A percentile compares a stretch with the other conserved stretches of the same genome.
phyloP scores from a whole-genome alignment of 1,139 yeast species.

The Suhomyces atakaporum region DNA sequence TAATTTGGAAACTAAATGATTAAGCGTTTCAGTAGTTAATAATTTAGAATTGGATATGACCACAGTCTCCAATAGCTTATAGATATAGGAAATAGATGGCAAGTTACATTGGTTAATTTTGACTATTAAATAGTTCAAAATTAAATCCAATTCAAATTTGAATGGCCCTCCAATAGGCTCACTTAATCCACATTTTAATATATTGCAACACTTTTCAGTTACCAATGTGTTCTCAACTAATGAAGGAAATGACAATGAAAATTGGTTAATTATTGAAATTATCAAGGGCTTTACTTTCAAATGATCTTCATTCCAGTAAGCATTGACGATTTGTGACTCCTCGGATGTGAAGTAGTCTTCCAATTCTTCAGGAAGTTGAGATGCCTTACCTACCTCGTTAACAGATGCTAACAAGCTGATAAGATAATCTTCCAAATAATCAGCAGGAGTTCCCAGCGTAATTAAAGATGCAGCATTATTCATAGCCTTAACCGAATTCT shows the following conservation, averaged over 20 bases:
- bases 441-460: slow-evolving; percentile 13
- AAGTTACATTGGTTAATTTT: slow-evolving; percentile 35
- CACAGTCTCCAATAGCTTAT: slow-evolving; percentile 44
- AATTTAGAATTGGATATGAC: slow-evolving; percentile 35
- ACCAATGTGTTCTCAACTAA: slow-evolving; percentile 41
- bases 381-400: slow-evolving; percentile 67
- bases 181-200: slow-evolving; percentile 57
- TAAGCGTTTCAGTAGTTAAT: slow-evolving; percentile 32
- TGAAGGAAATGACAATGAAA: slow-evolving; percentile 40
- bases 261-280: slow-evolving; percentile 41
- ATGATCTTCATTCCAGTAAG: slow-evolving; percentile 45
- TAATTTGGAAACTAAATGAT: slow-evolving; percentile 27
- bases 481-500: slow-evolving; percentile 19
- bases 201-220: slow-evolving; percentile 57
- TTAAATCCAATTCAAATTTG: slow-evolving; percentile 47
- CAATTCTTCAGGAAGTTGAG: slow-evolving; percentile 58
- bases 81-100: slow-evolving; percentile 41
- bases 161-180: slow-evolving; percentile 61
- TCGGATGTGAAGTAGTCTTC: slow-evolving; percentile 40
- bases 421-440: slow-evolving; percentile 40
- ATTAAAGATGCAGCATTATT: slow-evolving; percentile 5
- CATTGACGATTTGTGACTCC: slow-evolving; percentile 24
- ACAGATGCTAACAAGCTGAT: slow-evolving; percentile 62
- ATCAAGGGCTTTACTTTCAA: slow-evolving; percentile 42
- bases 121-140: slow-evolving; percentile 47